Evolutionary conservation across 2,329 filamentous ascomycete species (phyloP).

Genomic region (Aaosphaeria arxii): DNA sequence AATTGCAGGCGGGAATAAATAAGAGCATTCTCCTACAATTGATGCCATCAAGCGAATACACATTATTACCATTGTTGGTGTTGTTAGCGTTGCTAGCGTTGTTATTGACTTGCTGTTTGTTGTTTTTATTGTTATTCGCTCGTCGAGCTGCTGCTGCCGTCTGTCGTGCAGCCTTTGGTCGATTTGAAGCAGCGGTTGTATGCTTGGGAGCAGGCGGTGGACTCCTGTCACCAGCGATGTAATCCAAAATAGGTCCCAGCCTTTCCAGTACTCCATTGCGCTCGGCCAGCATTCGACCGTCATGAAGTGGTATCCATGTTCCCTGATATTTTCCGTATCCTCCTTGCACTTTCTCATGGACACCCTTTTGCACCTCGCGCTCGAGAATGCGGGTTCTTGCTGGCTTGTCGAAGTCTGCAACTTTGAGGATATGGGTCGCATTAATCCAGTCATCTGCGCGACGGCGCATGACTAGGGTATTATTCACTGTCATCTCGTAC

Average conservation of each 20-base stretch:
- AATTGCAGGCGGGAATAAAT: slow-evolving; percentile 1
- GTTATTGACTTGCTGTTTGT: too few species aligned
- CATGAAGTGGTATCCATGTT: slow-evolving; percentile 90
- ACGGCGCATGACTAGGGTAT: slow-evolving; percentile 93
- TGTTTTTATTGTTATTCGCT: too few species aligned
- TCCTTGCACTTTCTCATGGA: slow-evolving; percentile 96
- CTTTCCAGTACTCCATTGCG: slow-evolving; percentile 85
- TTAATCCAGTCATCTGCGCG: slow-evolving; percentile 97
- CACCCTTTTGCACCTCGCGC: slow-evolving; percentile 92
- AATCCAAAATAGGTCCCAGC: slow-evolving; percentile 86
- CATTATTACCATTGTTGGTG: slow-evolving; percentile 12
- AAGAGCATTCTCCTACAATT: slow-evolving; percentile 20
- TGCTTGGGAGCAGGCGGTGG: slow-evolving; percentile 94
- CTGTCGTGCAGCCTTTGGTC: slow-evolving; percentile 73
- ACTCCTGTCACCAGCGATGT: slow-evolving; percentile 75
- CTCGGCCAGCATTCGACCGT: slow-evolving; percentile 77
- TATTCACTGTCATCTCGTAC: slow-evolving; percentile 85
- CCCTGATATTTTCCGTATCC: slow-evolving; percentile 99
- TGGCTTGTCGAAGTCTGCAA: slow-evolving; percentile 95
- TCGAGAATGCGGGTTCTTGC: slow-evolving; percentile 92
- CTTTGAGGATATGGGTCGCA: slow-evolving; percentile 97
- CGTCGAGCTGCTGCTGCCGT: slow-evolving; percentile 54
- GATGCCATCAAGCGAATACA: slow-evolving; percentile 27
- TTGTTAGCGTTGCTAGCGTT: too few species aligned
- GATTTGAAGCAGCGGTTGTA: slow-evolving; percentile 65